Percentiles rank a stretch among this genome's conserved stretches.
Evolutionary conservation across 768 basidiomycete genomes (phyloP).

Genomic region (Chalciporus sphaerocephalus): DNA sequence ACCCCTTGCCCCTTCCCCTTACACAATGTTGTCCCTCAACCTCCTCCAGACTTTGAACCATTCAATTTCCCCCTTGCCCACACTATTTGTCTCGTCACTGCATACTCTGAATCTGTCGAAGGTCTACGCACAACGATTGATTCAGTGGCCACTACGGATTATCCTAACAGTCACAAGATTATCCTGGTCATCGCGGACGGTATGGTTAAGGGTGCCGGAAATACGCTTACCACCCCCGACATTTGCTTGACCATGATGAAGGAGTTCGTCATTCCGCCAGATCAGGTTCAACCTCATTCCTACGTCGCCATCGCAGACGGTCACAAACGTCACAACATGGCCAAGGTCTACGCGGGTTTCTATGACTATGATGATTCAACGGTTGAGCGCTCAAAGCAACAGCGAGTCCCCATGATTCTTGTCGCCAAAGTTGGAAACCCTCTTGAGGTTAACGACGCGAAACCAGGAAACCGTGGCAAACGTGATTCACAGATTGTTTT

Average conservation of each 20-base stretch:
- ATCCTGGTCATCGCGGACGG: conserved; percentile 96
- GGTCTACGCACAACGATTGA: conserved; percentile 97
- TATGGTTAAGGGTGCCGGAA: conserved; percentile 96
- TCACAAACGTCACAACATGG: conserved; percentile 99
- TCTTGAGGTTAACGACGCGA: conserved; percentile 78
- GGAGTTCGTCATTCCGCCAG: conserved; percentile 73
- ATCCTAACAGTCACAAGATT: conserved; percentile 95
- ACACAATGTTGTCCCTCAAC: conserved; percentile 86
- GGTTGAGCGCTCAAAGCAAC: conserved; percentile 87
- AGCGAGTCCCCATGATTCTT: conserved; percentile 91
- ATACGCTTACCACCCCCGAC: conserved; percentile 84
- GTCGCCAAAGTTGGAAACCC: conserved; percentile 97
- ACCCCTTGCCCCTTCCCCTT: conserved; percentile 92
- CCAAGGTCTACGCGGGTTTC: conserved; percentile 96
- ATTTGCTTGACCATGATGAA: conserved; percentile 97
- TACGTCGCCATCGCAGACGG: conserved; percentile 99
- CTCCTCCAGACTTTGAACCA: conserved; percentile 85
- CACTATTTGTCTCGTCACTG: conserved; percentile 94
- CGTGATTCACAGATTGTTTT: conserved; percentile 97
- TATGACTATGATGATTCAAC: conserved; percentile 93
- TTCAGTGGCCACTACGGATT: conserved; percentile 96
- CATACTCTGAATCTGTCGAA: conserved; percentile 95
- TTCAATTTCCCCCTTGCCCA: conserved; percentile 95
- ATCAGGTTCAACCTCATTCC: conserved; percentile 89
- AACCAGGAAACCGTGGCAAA: conserved; percentile 98